Evolutionary conservation across 345 rosid species (phyloP).

Genomic region (Acer campestre): DNA sequence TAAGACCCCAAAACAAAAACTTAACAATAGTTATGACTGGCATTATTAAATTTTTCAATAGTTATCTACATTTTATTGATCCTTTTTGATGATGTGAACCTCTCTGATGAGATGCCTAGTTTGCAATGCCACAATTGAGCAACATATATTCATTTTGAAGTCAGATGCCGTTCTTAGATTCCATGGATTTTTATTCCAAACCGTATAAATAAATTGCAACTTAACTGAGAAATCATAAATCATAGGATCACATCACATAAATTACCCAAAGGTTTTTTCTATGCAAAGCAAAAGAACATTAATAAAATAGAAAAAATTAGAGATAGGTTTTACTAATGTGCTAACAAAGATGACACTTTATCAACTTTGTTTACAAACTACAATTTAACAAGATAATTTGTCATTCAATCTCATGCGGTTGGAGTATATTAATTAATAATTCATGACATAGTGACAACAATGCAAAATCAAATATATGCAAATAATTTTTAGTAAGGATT

Average conservation of each 20-base stretch:
- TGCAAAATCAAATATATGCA: background rate
- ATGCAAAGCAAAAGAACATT: background rate
- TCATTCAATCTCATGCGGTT: background rate
- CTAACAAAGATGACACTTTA: background rate
- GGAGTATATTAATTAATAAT: background rate
- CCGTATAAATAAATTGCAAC: background rate
- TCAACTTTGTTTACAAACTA: background rate
- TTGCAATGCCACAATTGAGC: background rate
- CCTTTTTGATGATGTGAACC: background rate
- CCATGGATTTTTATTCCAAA: background rate
- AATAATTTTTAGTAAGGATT: background rate
- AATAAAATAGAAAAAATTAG: background rate
- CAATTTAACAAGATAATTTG: background rate
- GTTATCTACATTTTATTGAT: background rate
- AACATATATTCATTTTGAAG: background rate
- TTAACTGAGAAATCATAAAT: conserved; percentile 1
- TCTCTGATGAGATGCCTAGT: background rate
- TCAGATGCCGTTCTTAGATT: background rate
- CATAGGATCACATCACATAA: background rate
- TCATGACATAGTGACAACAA: background rate
- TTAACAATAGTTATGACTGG: background rate
- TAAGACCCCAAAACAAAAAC: background rate
- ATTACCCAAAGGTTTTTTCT: background rate
- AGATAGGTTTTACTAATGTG: background rate
- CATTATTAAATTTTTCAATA: background rate